A percentile compares a stretch with the other conserved stretches of the same genome.
Evolutionary conservation across 805 yeast genomes (phyloP).

Genomic region (Saccharomycopsis selenospora): DNA sequence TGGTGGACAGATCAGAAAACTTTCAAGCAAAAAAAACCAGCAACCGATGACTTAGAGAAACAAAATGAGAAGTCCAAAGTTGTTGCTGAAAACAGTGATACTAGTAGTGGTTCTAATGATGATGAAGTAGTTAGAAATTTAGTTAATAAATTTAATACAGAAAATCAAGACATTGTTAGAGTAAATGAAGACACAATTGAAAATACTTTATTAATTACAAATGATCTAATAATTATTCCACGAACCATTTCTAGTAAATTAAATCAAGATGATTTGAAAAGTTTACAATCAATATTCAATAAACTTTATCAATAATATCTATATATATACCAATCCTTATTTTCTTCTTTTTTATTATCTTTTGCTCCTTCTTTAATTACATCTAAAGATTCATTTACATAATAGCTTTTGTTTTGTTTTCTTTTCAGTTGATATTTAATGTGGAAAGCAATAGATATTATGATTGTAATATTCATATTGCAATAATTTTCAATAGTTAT

Average conservation of each 20-base stretch:
- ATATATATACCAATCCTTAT: background rate
- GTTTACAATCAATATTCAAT: background rate
- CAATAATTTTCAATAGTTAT: too few relatives aligned
- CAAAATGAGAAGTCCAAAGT: too few relatives aligned
- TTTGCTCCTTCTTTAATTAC: too few relatives aligned
- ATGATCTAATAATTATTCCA: background rate
- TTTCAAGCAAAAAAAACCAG: background rate
- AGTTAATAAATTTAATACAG: background rate
- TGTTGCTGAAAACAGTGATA: background rate
- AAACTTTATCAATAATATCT: background rate
- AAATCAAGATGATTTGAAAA: background rate
- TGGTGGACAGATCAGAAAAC: slow-evolving; percentile 42
- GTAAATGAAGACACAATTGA: background rate
- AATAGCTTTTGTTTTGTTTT: too few relatives aligned
- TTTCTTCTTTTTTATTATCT: too few relatives aligned
- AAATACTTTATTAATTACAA: background rate
- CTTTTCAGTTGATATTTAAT: too few relatives aligned
- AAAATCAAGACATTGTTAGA: background rate
- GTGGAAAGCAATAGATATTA: too few relatives aligned
- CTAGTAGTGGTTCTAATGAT: background rate
- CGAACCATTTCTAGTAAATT: background rate
- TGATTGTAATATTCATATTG: too few relatives aligned
- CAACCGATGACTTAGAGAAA: too few relatives aligned
- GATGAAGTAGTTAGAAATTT: background rate
- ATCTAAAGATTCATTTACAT: too few relatives aligned